A percentile compares a stretch with the other conserved stretches of the same genome.
Evolutionary conservation across 306 rosid genomes (phyloP).

Genomic region (Lagenaria siceraria): DNA sequence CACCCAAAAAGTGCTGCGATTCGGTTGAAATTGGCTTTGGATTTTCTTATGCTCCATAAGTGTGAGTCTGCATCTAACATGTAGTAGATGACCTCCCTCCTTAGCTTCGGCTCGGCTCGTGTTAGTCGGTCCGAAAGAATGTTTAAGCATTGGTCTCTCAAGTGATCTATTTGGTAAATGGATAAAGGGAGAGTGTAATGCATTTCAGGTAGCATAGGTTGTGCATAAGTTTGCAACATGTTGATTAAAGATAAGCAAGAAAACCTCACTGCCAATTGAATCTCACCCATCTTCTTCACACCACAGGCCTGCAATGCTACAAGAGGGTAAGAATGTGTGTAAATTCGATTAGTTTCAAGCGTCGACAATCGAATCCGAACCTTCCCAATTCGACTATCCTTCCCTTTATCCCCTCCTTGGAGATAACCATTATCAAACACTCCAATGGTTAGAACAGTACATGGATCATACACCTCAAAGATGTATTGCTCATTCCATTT

Average conservation of each 20-base stretch:
- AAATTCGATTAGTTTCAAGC: slow-evolving; percentile 24
- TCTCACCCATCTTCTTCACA: slow-evolving; percentile 38
- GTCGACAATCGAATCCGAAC: slow-evolving; percentile 35
- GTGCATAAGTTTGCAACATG: slow-evolving; percentile 24
- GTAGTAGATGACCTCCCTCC: slow-evolving; percentile 28
- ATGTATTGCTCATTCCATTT: slow-evolving; percentile 34
- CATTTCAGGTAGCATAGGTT: slow-evolving; percentile 29
- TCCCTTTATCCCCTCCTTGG: slow-evolving; percentile 12
- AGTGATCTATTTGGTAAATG: slow-evolving; percentile 22
- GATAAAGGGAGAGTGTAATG: slow-evolving; percentile 28
- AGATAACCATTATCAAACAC: slow-evolving; percentile 37
- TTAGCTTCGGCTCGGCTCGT: slow-evolving; percentile 29
- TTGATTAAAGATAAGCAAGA: slow-evolving; percentile 29
- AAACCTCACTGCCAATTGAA: slow-evolving; percentile 42
- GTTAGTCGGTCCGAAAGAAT: slow-evolving; percentile 15
- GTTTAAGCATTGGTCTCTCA: slow-evolving; percentile 22
- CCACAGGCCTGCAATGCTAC: slow-evolving; percentile 24
- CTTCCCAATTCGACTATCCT: slow-evolving; percentile 26
- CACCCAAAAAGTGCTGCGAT: slow-evolving; percentile 11
- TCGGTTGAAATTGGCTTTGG: slow-evolving; percentile 25
- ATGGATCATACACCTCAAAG: slow-evolving; percentile 45
- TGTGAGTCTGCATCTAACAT: slow-evolving; percentile 28
- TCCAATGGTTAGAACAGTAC: slow-evolving; percentile 32
- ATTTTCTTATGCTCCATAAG: slow-evolving; percentile 37
- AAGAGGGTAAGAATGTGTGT: slow-evolving; percentile 37